A percentile compares a stretch with the other conserved stretches of the same genome.
These are phyloP conservation scores for Podaxis sp. DNA, from an alignment of 768 basidiomycete genomes.

Conservation along the genomic window DNA sequence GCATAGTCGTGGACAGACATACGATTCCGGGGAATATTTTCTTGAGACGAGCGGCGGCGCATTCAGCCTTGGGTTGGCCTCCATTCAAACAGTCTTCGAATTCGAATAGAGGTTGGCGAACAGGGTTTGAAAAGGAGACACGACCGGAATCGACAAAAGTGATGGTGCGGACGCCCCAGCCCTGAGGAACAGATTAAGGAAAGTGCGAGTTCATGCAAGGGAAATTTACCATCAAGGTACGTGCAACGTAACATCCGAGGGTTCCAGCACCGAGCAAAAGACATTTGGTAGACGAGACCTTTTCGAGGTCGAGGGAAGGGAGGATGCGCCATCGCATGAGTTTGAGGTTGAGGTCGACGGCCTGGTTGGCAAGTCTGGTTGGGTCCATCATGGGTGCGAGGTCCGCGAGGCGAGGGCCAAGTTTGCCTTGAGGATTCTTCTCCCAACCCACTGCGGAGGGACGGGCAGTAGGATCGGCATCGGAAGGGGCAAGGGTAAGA, in stretches of 20 bases:
- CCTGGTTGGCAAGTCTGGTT: slow-evolving; percentile 87
- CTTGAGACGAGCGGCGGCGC: slow-evolving; percentile 82
- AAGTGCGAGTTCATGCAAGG: neutral
- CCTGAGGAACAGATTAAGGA: slow-evolving; percentile 45
- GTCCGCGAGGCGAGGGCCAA: slow-evolving; percentile 86
- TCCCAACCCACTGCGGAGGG: slow-evolving; percentile 93
- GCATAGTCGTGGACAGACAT: slow-evolving; percentile 28
- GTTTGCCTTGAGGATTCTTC: slow-evolving; percentile 84
- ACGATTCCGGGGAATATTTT: slow-evolving; percentile 94
- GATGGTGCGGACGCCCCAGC: slow-evolving; percentile 94
- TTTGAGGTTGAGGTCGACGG: slow-evolving; percentile 96
- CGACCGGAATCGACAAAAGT: slow-evolving; percentile 89
- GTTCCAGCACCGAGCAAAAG: slow-evolving; percentile 94
- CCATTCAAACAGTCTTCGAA: slow-evolving; percentile 93
- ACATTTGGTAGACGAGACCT: slow-evolving; percentile 76
- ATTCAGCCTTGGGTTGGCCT: slow-evolving; percentile 90
- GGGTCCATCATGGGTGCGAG: slow-evolving; percentile 98
- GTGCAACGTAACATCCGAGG: slow-evolving; percentile 92
- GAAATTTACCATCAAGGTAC: slow-evolving; percentile 78
- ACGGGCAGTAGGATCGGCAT: slow-evolving; percentile 22
- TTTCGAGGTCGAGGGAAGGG: slow-evolving; percentile 85
- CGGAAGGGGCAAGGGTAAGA: slow-evolving; percentile 22
- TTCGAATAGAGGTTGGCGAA: slow-evolving; percentile 94
- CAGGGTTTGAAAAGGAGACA: slow-evolving; percentile 97
- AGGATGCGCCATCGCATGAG: slow-evolving; percentile 98